A percentile compares a stretch with the other conserved stretches of the same genome.
Evolutionary conservation across 768 basidiomycete species (phyloP).

Genomic region (Tricholoma bakamatsutake): DNA sequence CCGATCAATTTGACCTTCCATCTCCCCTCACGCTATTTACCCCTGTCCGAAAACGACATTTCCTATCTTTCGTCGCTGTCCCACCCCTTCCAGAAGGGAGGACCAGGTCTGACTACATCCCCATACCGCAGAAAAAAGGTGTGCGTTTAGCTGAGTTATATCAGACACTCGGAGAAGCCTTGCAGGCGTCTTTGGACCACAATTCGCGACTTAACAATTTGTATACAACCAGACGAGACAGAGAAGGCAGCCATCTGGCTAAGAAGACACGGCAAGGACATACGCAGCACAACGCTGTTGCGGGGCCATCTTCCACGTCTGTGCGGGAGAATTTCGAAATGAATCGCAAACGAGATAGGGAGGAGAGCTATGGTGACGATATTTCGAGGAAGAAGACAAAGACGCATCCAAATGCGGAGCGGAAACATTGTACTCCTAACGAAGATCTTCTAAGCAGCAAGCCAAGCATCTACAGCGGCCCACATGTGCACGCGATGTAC

Average conservation of each 20-base stretch:
- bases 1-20: constrained; percentile 6
- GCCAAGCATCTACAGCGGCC: background rate
- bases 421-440: background rate
- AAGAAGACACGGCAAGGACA: background rate
- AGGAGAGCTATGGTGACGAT: background rate
- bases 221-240: background rate
- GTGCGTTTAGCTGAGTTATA: background rate
- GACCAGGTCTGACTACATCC: constrained; percentile 12
- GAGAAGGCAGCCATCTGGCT: too few species aligned
- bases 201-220: constrained; percentile 2
- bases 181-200: constrained; percentile 10
- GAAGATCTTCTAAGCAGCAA: background rate
- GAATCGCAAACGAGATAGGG: background rate
- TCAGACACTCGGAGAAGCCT: constrained; percentile 11
- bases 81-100: constrained; percentile 16
- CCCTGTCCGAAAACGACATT: background rate
- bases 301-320: constrained; percentile 2
- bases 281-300: background rate
- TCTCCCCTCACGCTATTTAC: background rate
- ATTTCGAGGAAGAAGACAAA: background rate
- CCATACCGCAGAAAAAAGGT: background rate
- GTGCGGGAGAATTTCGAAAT: background rate
- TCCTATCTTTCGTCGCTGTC: constrained; percentile 19
- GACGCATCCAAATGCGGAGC: background rate
- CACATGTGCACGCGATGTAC: background rate